These are phyloP conservation scores for Cytospora mali DNA, from an alignment of 2,329 filamentous ascomycete species.

Conservation along the genomic window DNA sequence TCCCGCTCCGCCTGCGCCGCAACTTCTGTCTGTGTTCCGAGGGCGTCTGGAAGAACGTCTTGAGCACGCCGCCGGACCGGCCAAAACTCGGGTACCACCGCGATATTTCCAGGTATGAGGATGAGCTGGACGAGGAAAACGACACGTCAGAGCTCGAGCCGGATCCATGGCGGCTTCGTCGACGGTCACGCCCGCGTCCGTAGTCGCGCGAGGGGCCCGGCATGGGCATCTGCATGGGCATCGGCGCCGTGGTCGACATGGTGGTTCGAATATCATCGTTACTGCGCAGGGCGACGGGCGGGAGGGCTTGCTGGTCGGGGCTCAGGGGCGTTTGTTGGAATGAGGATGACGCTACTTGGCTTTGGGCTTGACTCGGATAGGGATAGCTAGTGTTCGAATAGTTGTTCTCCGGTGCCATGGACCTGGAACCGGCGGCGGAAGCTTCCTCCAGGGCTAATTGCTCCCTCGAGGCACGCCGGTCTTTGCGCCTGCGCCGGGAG, in stretches of 20 bases:
- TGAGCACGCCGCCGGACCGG: conserved; percentile 57
- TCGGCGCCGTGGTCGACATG: conserved; percentile 4
- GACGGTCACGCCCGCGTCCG: conserved; percentile 23
- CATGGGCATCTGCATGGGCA: conserved; percentile 14
- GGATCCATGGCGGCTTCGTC: conserved; percentile 18
- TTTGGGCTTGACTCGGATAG: conserved; percentile 11
- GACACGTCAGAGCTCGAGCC: conserved; percentile 44
- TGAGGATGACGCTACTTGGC: conserved; percentile 14
- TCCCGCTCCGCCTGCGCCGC: conserved; percentile 43
- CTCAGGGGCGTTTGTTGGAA: conserved; percentile 12
- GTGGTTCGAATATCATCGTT: conserved; percentile 13
- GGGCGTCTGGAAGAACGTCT: conserved; percentile 64
- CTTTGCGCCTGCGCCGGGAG: conserved; percentile 54
- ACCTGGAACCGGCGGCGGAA: conserved; percentile 27
- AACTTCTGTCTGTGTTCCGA: conserved; percentile 54
- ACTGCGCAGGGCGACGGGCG: conserved; percentile 21
- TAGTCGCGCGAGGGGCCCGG: conserved; percentile 16
- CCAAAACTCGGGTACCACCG: conserved; percentile 50
- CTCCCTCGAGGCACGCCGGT: conserved; percentile 46
- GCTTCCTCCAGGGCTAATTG: conserved; percentile 37
- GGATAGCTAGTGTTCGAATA: conserved; percentile 18
- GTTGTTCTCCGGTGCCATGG: conserved; percentile 21
- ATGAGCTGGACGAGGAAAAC: conserved; percentile 47
- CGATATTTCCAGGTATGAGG: conserved; percentile 69
- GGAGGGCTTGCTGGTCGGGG: conserved; percentile 17